Percentiles rank a stretch among this genome's conserved stretches.
Conservation (phyloP, 257 asterid genomes). For the Nemophila menziesii region DNA sequence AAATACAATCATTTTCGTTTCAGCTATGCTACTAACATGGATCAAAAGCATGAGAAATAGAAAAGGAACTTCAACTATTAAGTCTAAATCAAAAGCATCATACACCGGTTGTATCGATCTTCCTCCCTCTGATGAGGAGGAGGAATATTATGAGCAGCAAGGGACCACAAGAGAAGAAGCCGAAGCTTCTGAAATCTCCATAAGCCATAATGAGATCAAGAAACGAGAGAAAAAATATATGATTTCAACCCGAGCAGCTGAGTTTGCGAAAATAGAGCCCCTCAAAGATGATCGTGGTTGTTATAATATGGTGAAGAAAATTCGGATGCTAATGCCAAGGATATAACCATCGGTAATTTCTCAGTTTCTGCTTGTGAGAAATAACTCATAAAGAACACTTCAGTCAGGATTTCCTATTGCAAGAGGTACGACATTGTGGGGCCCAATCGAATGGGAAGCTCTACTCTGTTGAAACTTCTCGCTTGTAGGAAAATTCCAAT, state of each 20-base stretch:
- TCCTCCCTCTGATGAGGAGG: constrained; percentile 23
- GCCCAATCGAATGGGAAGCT: constrained; percentile 2
- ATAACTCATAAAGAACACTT: constrained; percentile 1
- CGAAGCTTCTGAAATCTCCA: too few species aligned
- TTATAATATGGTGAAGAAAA: constrained; percentile 1
- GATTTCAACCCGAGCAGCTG: too few species aligned
- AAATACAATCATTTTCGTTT: constrained; percentile 2
- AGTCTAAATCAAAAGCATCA: constrained; percentile 11
- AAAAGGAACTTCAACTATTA: too few species aligned
- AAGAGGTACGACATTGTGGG: constrained; percentile 1
- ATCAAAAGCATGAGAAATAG: constrained; percentile 6
- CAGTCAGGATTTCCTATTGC: background rate
- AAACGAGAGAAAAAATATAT: too few species aligned
- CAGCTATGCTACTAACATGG: constrained; percentile 9
- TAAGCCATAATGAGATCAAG: too few species aligned
- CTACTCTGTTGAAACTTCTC: constrained; percentile 1
- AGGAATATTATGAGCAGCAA: too few species aligned
- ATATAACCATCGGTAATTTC: background rate
- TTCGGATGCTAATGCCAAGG: constrained; percentile 3
- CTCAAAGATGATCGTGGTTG: background rate
- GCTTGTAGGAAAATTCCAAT: constrained; percentile 2
- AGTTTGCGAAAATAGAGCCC: background rate
- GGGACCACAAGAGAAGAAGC: constrained; percentile 14
- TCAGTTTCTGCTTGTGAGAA: background rate
- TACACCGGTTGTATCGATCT: constrained; percentile 17